A percentile compares a stretch with the other conserved stretches of the same genome.
Conservation (phyloP, 441 rosid species). For the Pelargonium australe region DNA sequence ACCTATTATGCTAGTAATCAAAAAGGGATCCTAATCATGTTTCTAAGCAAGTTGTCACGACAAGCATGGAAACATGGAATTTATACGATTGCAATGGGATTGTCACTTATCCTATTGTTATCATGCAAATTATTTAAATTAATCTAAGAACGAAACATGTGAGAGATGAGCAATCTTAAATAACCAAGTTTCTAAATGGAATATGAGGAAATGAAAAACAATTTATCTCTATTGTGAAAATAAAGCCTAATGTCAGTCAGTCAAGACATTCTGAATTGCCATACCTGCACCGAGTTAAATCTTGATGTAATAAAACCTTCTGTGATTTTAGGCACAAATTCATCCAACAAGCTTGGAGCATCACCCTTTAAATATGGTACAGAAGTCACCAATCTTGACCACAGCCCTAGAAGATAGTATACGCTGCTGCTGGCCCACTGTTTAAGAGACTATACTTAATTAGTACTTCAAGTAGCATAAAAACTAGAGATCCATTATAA, state of each 20-base stretch:
- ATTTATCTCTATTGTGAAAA: background rate
- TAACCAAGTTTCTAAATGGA: no score
- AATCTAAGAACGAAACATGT: no score
- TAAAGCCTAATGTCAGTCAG: background rate
- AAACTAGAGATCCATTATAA: conserved; percentile 10
- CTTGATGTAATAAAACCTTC: conserved; percentile 96
- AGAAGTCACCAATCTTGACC: conserved; percentile 95
- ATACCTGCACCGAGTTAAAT: conserved; percentile 92
- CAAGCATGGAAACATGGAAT: no score
- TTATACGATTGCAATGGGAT: no score
- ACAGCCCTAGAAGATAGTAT: conserved; percentile 87
- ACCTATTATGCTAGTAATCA: no score
- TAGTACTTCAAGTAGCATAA: conserved; percentile 14
- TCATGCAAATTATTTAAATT: no score
- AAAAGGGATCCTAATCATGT: no score
- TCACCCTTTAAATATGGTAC: conserved; percentile 94
- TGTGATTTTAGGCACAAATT: conserved; percentile 93
- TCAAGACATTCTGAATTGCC: background rate
- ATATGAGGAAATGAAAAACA: conserved; percentile 4
- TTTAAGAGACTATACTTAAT: conserved; percentile 20
- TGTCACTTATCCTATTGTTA: no score
- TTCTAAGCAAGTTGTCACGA: no score
- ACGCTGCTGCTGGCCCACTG: conserved; percentile 99
- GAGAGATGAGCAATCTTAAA: no score
- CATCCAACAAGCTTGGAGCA: conserved; percentile 96